Percentiles rank a stretch among this genome's conserved stretches.
These are phyloP conservation scores for Curvularia lunata DNA, from an alignment of 2,329 filamentous ascomycete genomes.

Conservation along the genomic window DNA sequence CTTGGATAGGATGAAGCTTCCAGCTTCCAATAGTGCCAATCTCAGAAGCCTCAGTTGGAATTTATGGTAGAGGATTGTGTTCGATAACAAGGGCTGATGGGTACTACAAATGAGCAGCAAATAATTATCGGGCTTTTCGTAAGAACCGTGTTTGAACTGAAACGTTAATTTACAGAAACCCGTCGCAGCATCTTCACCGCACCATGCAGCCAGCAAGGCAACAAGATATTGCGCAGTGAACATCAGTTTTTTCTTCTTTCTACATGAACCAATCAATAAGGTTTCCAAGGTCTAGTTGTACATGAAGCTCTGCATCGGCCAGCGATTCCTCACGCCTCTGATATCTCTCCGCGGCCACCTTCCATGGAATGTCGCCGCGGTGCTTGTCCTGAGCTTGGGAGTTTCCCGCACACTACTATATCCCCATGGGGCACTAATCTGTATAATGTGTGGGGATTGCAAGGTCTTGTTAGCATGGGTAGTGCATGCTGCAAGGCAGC, in stretches of 20 bases:
- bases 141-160: neutral
- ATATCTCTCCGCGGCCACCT: neutral
- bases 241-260: neutral
- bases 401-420: neutral
- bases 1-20: too few species aligned
- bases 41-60: neutral
- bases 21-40: neutral
- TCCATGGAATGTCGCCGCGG: neutral
- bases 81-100: neutral
- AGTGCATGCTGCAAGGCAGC: neutral
- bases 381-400: neutral
- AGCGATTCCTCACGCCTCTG: neutral
- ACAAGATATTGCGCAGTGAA: neutral
- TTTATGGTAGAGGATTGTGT: neutral
- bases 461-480: neutral
- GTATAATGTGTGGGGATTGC: neutral
- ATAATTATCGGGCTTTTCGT: too few species aligned
- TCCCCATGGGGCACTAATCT: neutral
- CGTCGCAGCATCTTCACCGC: neutral
- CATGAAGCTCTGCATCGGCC: neutral
- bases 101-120: neutral
- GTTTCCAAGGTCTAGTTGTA: neutral
- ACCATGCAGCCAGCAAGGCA: neutral
- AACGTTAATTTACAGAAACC: neutral
- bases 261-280: neutral